Conservation (phyloP, 345 rosid species). For the Aegle marmelos region DNA sequence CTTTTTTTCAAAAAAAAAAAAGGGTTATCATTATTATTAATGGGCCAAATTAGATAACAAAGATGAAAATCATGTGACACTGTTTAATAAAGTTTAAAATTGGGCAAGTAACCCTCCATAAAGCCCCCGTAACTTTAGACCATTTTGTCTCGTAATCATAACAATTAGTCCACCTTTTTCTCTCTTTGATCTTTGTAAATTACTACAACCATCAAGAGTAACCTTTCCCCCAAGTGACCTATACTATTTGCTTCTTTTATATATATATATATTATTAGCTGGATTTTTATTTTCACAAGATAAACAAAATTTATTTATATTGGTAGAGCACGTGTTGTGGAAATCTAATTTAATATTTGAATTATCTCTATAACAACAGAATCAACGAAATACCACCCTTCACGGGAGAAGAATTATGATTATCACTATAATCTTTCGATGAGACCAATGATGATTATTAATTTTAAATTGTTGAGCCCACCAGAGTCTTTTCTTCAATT, state of each 20-base stretch:
- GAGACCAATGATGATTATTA: constrained; percentile 15
- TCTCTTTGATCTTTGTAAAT: background rate
- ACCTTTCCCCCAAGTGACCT: background rate
- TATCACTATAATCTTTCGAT: constrained; percentile 8
- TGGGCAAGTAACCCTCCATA: background rate
- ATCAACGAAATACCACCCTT: constrained; percentile 14
- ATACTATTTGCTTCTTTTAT: background rate
- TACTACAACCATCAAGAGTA: background rate
- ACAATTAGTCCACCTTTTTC: background rate
- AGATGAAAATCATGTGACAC: constrained; percentile 2
- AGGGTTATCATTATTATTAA: constrained; percentile 10
- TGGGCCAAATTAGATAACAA: constrained; percentile 5
- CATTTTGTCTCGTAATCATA: constrained; percentile 25
- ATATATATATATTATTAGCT: background rate
- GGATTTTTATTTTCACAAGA: background rate
- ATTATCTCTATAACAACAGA: background rate
- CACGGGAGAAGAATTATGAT: constrained; percentile 7
- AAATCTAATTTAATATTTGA: background rate
- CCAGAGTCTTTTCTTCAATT: constrained; percentile 6
- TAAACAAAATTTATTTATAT: background rate
- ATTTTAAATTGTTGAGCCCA: constrained; percentile 16
- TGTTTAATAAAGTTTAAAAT: constrained; percentile 3
- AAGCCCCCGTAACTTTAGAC: constrained; percentile 23
- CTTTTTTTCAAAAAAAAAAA: background rate
- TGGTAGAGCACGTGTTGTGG: background rate